Evolutionary conservation across 2,329 filamentous ascomycete genomes (phyloP).

Genomic region (Aspergillus texensis): DNA sequence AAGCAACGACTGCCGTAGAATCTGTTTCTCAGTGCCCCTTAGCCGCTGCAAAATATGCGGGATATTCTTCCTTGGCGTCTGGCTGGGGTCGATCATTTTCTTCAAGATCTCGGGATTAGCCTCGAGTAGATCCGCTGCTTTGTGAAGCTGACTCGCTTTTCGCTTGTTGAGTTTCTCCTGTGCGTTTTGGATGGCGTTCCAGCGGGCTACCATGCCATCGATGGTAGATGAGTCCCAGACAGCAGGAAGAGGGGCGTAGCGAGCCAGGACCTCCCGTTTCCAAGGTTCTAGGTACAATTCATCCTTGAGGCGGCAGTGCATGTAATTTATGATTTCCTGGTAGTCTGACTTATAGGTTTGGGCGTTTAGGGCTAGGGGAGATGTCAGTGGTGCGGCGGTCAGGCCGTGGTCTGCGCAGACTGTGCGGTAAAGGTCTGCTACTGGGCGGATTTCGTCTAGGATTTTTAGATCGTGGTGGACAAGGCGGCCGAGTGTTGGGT

Average conservation of each 20-base stretch:
- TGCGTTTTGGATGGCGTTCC: constrained; percentile 11
- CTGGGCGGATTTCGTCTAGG: background rate
- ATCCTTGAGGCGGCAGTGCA: background rate
- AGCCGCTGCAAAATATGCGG: constrained; percentile 16
- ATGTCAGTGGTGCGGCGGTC: background rate
- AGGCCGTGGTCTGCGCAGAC: background rate
- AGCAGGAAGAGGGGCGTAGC: background rate
- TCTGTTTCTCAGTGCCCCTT: background rate
- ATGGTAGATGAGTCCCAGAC: background rate
- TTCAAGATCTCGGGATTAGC: constrained; percentile 26
- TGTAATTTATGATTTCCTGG: background rate
- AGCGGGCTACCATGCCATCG: background rate
- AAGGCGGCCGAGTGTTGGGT: background rate
- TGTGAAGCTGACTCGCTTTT: constrained; percentile 15
- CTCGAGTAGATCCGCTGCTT: constrained; percentile 22
- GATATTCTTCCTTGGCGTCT: constrained; percentile 17
- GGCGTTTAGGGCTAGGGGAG: background rate
- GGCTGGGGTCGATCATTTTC: constrained; percentile 18
- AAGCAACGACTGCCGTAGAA: background rate
- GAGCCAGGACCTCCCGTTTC: background rate
- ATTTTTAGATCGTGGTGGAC: too few species aligned
- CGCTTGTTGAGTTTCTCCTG: constrained; percentile 4
- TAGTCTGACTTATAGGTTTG: background rate
- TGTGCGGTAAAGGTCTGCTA: background rate
- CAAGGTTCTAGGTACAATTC: background rate